Base-by-base conservation (phyloP, 768 basidiomycete species). In the Udeniomyces megalosporus region DNA sequence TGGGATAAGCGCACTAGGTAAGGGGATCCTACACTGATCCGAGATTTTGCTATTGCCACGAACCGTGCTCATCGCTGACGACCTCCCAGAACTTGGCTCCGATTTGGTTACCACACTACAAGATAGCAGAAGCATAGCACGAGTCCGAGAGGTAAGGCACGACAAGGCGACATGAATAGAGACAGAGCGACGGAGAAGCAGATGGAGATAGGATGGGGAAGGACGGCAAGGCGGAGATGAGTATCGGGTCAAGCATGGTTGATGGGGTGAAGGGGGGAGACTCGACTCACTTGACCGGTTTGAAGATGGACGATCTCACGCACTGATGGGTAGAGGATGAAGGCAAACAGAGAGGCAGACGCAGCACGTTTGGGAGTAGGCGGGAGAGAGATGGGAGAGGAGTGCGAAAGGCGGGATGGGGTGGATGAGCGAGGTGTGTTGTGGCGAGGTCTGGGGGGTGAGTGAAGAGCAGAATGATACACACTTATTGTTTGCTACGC, bases 281-380 rank as follows among this genome's bases (percentile, higher is more conserved):
- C 59, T 38, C 54, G 56, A 73, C 78, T 69, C 71, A 89, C 89
- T 83, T 95, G 93, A 78, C 93, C 93, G 67, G 93, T 96, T 77
- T 97, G 93, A 72, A 97, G 84, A 78, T 97, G 93, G 75, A 97
- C 92, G 77, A 97, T 96, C 84, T 97, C 92, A 80, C 92, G 62
- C 70, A 73, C 71, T 71, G 70, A 15, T 48, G 31, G 24, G 48
- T 28, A 46, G 46, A 12, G 50, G 17, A 20, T 35, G 20, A 47
- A 14, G 28, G 54, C 17, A 48, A 44, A 20, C 6, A 28, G 24
- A n/a, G 28, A 45, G 12, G 34, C 29, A 29, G 15, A 44, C 26
- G 26, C 17, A 7, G 24, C 45, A 42, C 7, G 28, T 29, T 29
- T 12, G 38, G 34, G 34, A 34, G 17, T 29, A 51, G 35, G 35